phyloP scores from a whole-genome alignment of 1,284 basidiomycete species.

The Mrakiaceae sp. region DNA sequence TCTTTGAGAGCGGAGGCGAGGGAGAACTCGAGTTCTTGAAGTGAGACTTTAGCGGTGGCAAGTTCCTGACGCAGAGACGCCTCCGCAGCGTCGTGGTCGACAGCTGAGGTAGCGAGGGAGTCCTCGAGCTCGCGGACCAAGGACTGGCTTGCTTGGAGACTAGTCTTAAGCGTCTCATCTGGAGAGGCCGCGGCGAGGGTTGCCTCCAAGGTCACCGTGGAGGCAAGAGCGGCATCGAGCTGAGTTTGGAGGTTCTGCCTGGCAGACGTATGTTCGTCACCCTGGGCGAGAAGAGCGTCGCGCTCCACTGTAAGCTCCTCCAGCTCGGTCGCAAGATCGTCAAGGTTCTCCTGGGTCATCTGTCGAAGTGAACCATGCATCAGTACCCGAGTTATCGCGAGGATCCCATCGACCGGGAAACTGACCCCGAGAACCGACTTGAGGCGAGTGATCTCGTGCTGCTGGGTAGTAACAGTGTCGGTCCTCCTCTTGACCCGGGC shows the following conservation, averaged over 20 bases:
- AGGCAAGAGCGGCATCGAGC: neutral
- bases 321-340: conserved; percentile 7
- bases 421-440: neutral
- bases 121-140: too few relatives aligned
- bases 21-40: too few relatives aligned
- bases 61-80: too few relatives aligned
- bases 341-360: conserved; percentile 4
- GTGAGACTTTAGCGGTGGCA: too few relatives aligned
- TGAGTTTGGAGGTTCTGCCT: neutral
- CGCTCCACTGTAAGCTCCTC: neutral
- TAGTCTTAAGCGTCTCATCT: too few relatives aligned
- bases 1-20: neutral
- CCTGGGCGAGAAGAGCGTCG: neutral
- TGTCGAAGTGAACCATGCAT: neutral
- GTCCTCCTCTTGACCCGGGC: neutral
- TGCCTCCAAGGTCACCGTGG: too few relatives aligned
- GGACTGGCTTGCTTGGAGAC: too few relatives aligned
- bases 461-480: neutral
- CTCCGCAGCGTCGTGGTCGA: too few relatives aligned
- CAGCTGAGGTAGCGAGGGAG: too few relatives aligned
- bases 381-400: neutral
- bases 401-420: neutral
- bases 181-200: too few relatives aligned
- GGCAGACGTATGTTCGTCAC: neutral
- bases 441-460: conserved; percentile 12